These are phyloP conservation scores for Astragalus membranaceus DNA, from an alignment of 306 rosid species.

Conservation along the genomic window DNA sequence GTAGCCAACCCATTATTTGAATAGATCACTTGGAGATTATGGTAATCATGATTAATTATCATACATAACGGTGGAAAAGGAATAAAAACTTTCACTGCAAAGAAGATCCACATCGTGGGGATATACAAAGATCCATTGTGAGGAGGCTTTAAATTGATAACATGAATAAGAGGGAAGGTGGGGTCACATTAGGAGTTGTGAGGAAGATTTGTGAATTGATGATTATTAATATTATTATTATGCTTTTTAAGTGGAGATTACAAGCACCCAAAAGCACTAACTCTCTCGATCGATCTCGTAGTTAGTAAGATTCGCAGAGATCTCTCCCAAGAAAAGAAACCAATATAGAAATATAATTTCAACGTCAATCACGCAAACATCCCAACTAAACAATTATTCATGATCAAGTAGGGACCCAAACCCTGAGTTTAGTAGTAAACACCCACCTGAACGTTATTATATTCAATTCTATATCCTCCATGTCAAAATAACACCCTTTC, in stretches of 20 bases:
- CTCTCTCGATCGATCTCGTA: constrained; percentile 39
- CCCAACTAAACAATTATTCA: constrained; percentile 47
- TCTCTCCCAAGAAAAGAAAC: constrained; percentile 43
- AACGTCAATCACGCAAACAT: constrained; percentile 99
- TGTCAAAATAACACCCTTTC: neutral
- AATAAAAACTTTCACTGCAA: neutral
- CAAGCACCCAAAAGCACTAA: constrained; percentile 27
- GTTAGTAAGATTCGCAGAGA: constrained; percentile 82
- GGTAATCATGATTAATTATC: constrained; percentile 34
- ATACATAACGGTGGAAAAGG: constrained; percentile 42
- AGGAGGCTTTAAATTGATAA: neutral
- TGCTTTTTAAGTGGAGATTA: constrained; percentile 40
- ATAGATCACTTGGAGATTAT: constrained; percentile 17
- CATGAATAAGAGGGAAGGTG: neutral
- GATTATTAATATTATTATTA: constrained; percentile 25
- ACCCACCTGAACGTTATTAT: constrained; percentile 45
- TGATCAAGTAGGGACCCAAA: constrained; percentile 58
- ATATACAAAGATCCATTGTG: neutral
- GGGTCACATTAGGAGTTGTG: neutral
- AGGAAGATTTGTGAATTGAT: neutral
- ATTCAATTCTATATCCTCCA: constrained; percentile 1
- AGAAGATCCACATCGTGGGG: neutral
- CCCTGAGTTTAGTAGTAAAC: constrained; percentile 28
- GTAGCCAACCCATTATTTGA: neutral
- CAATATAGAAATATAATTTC: constrained; percentile 36